Conservation (phyloP, 2,329 filamentous ascomycete genomes). For the Ciborinia camelliae region DNA sequence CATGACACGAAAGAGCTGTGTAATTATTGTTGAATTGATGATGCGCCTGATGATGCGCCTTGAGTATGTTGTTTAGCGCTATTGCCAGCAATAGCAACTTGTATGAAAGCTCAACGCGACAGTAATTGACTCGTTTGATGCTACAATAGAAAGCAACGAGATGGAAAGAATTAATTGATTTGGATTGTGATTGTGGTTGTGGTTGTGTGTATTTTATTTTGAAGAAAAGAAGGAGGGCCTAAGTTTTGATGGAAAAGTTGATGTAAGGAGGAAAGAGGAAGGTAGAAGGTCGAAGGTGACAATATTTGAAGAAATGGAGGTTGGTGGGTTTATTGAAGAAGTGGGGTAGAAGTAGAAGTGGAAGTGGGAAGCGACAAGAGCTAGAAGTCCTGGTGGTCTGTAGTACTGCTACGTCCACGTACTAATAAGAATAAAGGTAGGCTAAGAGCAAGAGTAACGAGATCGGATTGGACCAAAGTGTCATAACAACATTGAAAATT, state of each 20-base stretch:
- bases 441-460: too few species aligned
- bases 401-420: too few species aligned
- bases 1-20: not conserved
- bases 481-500: too few species aligned
- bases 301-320: not conserved
- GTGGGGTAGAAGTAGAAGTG: not conserved
- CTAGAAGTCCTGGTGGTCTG: too few species aligned
- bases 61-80: not conserved
- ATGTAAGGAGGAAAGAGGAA: not conserved
- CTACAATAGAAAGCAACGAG: slow-evolving; percentile 14
- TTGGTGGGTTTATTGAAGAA: too few species aligned
- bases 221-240: not conserved
- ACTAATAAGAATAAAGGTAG: too few species aligned
- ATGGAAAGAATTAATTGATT: too few species aligned
- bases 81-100: slow-evolving; percentile 7
- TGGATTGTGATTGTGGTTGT: too few species aligned
- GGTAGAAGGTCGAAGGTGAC: not conserved
- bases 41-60: not conserved
- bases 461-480: too few species aligned
- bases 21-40: not conserved
- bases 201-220: too few species aligned
- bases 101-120: slow-evolving; percentile 1
- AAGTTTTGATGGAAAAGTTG: not conserved
- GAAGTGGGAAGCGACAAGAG: not conserved
- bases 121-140: not conserved